Percentiles rank a stretch among this genome's conserved stretches.
Conservation (phyloP, 2,329 filamentous ascomycete genomes). For the Arthroderma sp. region DNA sequence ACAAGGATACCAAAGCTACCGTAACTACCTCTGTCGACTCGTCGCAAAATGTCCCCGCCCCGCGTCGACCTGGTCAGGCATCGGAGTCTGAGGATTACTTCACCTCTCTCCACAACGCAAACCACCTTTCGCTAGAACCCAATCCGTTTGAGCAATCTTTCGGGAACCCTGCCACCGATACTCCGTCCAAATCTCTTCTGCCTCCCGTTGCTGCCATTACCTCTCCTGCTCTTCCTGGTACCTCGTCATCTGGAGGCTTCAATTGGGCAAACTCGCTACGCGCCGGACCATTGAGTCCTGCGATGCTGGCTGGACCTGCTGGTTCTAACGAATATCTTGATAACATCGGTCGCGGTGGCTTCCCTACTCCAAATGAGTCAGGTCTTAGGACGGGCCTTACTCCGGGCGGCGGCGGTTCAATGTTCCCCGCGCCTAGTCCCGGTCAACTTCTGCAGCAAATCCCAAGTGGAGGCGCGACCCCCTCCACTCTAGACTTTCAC, state of each 20-base stretch:
- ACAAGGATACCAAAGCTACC: constrained; percentile 30
- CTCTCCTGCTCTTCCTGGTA: constrained; percentile 72
- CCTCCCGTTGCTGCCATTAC: constrained; percentile 84
- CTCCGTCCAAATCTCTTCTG: constrained; percentile 67
- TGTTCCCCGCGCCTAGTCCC: constrained; percentile 87
- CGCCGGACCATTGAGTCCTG: constrained; percentile 86
- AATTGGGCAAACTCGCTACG: constrained; percentile 80
- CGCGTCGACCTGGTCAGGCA: constrained; percentile 42
- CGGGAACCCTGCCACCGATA: constrained; percentile 54
- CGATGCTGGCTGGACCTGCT: constrained; percentile 80
- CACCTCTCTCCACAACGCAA: constrained; percentile 41
- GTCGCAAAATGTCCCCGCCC: constrained; percentile 55
- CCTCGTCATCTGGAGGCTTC: constrained; percentile 54
- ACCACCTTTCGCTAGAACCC: constrained; percentile 52
- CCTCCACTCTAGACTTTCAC: constrained; percentile 85
- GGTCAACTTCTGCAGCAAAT: constrained; percentile 71
- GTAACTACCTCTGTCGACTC: constrained; percentile 42
- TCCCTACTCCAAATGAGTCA: constrained; percentile 93
- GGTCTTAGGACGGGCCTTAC: constrained; percentile 82
- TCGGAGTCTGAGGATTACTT: constrained; percentile 51
- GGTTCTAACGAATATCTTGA: constrained; percentile 77
- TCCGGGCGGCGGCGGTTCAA: constrained; percentile 86
- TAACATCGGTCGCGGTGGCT: constrained; percentile 59
- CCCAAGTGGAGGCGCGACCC: constrained; percentile 71
- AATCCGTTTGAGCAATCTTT: constrained; percentile 98